Base-by-base conservation (phyloP, 352 stramenopile species). In the Globisporangium apiculatum region DNA sequence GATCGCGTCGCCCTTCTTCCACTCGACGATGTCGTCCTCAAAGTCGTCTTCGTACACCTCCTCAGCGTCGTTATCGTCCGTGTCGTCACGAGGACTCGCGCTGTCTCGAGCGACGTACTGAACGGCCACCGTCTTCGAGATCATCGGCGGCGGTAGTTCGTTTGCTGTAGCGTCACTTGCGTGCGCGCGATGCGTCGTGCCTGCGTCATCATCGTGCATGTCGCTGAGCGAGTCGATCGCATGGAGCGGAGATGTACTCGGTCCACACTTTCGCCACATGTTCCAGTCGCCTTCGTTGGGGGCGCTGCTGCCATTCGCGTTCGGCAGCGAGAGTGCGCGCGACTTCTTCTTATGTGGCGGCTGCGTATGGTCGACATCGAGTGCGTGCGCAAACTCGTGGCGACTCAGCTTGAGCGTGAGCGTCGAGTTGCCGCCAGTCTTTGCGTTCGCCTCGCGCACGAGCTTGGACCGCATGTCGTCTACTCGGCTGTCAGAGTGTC, bases 1-100 rank as follows among this genome's bases (percentile, higher is more conserved):
- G 15, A 89, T 76, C 3, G 72, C 65, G 42, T 76, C 75, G 14
- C 68, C 79, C 46, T 74, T 79, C 35, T 76, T 83, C 79, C 79
- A 89, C 43, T 83, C 70, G 0, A 64, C 71, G 48, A 77, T 69
- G 36, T 82, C 75, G 47, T 83, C 72, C 46, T 81, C 61, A 37
- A 66, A 59, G 15, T 83, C 72, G 14, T 74, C 65, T 2, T 72
- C 78, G 46, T 80, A 82, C 8, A 51, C 42, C 37, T 74, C 64
- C 4, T 69, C 59, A 10, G 64, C 58, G 2, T 18, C 14, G 0
- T 61, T 49, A 2, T 9, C 47, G 15, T 56, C n/a, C 6, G 31
- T 49, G 41, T 57, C 24, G 40, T 40, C 11, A 17, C 15, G 24
- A 31, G 24, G 24, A 31, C 24, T 31, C 24, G 24, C 45, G 17